A percentile compares a stretch with the other conserved stretches of the same genome.
phyloP scores from a whole-genome alignment of 2,329 filamentous ascomycete species.

The Fusarium sp. region DNA sequence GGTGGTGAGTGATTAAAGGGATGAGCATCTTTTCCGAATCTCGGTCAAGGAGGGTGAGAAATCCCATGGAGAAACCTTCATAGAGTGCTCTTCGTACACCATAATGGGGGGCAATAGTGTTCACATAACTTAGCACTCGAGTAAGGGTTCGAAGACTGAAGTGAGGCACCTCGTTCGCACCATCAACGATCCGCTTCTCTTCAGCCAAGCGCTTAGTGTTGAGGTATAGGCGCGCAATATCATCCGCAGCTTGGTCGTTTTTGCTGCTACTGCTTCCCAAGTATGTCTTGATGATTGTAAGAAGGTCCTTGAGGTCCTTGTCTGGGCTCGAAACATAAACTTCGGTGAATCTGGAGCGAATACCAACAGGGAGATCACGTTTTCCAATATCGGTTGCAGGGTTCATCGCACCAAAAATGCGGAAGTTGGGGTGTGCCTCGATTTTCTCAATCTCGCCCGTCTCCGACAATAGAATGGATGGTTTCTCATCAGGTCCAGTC shows the following conservation, averaged over 20 bases:
- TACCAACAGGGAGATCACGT: conserved; percentile 88
- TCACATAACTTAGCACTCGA: conserved; percentile 87
- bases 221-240: conserved; percentile 89
- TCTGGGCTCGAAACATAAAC: conserved; percentile 95
- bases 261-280: conserved; percentile 78
- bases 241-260: conserved; percentile 79
- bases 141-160: conserved; percentile 97
- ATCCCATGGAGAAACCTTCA: conserved; percentile 98
- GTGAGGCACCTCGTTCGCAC: conserved; percentile 94
- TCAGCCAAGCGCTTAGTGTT: conserved; percentile 86
- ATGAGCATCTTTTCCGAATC: conserved; percentile 84
- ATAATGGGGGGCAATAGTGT: conserved; percentile 85
- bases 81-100: conserved; percentile 87
- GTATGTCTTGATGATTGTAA: conserved; percentile 90
- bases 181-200: conserved; percentile 89
- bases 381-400: conserved; percentile 98
- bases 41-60: conserved; percentile 87
- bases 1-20: conserved; percentile 83
- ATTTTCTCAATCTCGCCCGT: conserved; percentile 93
- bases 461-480: conserved; percentile 91
- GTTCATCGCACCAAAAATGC: conserved; percentile 99
- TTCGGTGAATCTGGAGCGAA: conserved; percentile 94
- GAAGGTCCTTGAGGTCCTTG: conserved; percentile 84
- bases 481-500: conserved; percentile 76
- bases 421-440: conserved; percentile 89